Evolutionary conservation across 73 alveolate species (phyloP), one percentile per base, ranked within the genome.

Genomic region (Paramecium sonneborni): DNA sequence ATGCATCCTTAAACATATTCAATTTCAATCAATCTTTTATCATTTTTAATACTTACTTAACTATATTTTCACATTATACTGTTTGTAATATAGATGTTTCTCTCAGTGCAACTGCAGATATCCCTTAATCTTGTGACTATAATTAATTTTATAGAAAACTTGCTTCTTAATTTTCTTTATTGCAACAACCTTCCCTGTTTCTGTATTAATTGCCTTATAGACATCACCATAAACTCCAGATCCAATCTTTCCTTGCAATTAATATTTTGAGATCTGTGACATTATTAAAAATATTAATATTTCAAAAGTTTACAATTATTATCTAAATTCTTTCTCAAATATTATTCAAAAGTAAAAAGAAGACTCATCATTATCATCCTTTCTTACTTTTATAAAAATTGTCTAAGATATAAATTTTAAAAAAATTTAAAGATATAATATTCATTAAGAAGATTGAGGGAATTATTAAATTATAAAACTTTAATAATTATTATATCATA

Each of bases 161-260:
- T 88, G 88, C 85, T 96, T 85, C 82, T 92, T 93, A 44, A 97
- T 96, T 85, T 97, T 97, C 89, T 97, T 97, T 30, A 97, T 97
- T 12, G 99, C 99, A 32, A 97, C 99, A 14, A 96, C 72, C 76
- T 97, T 92, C 1, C 98, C 99, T 1, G 97, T 97, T 93, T 97
- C 95, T 0, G 96, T 86, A 92, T 97, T 96, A 14, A 94, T 92
- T 5, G 98, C 99, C 93, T 97, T 97, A 70, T 93, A 97, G 14
- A 97, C 99, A 92, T 97, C 97, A 3, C 99, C 99, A 26, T 95
- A 96, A 57, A 99, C 99, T 18, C 99, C 99, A 92, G 95, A 93
- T 58, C 99, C 99, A 35, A 97, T 94, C 70, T 92, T 67, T 0
- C 86, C 95, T 85, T 92, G 62, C 15, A 88, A 52, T 70, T 70